These are phyloP conservation scores for Mycena olivaceomarginata DNA, from an alignment of 768 basidiomycete species.

Conservation along the genomic window DNA sequence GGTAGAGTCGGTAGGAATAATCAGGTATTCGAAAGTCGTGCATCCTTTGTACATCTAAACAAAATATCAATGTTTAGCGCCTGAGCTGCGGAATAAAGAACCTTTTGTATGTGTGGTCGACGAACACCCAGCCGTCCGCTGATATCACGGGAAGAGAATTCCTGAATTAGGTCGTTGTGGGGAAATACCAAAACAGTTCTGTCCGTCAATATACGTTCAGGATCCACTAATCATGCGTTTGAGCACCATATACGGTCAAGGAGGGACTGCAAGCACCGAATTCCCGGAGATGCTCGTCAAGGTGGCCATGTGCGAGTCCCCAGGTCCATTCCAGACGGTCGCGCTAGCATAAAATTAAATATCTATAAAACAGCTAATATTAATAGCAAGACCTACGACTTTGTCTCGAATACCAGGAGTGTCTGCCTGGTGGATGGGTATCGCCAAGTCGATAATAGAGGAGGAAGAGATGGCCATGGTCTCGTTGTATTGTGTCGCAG, in stretches of 20 bases:
- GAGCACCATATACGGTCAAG: not conserved
- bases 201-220: not conserved
- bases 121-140: not conserved
- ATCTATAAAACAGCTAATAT: not conserved
- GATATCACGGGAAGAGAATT: not conserved
- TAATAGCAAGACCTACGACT: not conserved
- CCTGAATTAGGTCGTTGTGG: not conserved
- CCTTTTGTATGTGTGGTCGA: slow-evolving; percentile 19
- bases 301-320: slow-evolving; percentile 7
- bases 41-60: slow-evolving; percentile 26
- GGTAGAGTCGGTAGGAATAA: slow-evolving; percentile 14
- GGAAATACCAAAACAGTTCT: slow-evolving; percentile 8
- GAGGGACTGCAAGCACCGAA: not conserved
- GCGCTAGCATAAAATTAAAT: slow-evolving; percentile 3
- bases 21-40: slow-evolving; percentile 19
- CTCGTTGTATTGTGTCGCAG: too few relatives aligned
- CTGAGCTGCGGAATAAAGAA: too few relatives aligned
- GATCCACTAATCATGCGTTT: slow-evolving; percentile 8
- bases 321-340: slow-evolving; percentile 25
- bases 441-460: not conserved
- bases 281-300: slow-evolving; percentile 14
- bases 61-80: not conserved
- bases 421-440: not conserved
- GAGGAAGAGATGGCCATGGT: not conserved
- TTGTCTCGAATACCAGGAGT: not conserved